Evolutionary conservation across 352 stramenopile species (phyloP).

Genomic region (Globisporangium splendens): DNA sequence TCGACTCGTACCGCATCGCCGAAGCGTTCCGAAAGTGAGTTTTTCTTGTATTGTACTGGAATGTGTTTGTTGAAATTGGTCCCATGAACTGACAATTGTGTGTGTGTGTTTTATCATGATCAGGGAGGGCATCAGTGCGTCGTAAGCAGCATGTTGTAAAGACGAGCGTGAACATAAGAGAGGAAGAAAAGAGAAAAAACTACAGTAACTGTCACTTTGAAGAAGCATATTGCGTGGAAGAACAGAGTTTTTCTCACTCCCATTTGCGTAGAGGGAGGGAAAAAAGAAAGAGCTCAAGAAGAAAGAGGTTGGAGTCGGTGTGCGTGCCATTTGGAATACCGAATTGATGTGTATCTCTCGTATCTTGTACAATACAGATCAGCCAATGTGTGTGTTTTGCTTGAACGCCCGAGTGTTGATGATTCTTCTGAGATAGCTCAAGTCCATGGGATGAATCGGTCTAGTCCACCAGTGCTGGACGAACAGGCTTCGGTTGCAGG

Average conservation of each 20-base stretch:
- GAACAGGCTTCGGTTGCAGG: not conserved
- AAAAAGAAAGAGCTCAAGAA: not conserved
- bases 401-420: not conserved
- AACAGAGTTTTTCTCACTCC: constrained; percentile 5
- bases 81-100: not conserved
- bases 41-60: not conserved
- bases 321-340: constrained; percentile 5
- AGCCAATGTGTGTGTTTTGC: constrained; percentile 11
- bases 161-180: not conserved
- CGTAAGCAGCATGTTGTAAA: constrained; percentile 27
- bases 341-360: constrained; percentile 13
- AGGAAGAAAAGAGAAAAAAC: not conserved
- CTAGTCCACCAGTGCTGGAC: too few species aligned
- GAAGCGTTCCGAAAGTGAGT: constrained; percentile 85
- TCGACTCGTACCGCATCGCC: constrained; percentile 82
- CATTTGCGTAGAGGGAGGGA: constrained; percentile 13
- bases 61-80: too few species aligned
- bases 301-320: constrained; percentile 7
- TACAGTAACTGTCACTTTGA: not conserved
- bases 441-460: too few species aligned
- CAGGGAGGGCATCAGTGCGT: constrained; percentile 76
- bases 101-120: constrained; percentile 10
- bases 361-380: constrained; percentile 33
- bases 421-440: too few species aligned
- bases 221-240: too few species aligned